A percentile compares a stretch with the other conserved stretches of the same genome.
phyloP scores from a whole-genome alignment of 2,329 filamentous ascomycete species.

The Ceratocystis huliohia region DNA sequence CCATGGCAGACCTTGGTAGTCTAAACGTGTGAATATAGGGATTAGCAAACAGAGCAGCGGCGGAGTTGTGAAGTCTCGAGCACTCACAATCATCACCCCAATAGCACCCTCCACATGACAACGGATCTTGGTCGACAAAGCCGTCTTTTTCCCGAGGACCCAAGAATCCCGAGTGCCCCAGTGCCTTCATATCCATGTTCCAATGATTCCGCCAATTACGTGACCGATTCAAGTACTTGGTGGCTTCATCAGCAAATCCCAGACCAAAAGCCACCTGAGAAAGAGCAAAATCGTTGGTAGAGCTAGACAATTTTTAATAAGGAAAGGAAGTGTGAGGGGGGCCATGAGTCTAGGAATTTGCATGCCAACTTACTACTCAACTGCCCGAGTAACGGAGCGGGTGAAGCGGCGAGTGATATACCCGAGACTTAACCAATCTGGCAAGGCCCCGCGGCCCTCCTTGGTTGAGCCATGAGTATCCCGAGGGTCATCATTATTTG shows the following conservation, averaged over 20 bases:
- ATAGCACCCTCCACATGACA: constrained; percentile 51
- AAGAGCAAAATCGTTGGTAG: constrained; percentile 55
- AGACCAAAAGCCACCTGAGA: constrained; percentile 51
- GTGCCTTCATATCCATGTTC: constrained; percentile 44
- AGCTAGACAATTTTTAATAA: constrained; percentile 25
- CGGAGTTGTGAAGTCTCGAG: background rate
- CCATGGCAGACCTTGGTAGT: constrained; percentile 49
- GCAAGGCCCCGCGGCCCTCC: constrained; percentile 54
- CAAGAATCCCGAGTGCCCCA: constrained; percentile 53
- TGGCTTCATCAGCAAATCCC: constrained; percentile 37
- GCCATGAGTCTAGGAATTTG: background rate
- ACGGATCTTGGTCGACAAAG: constrained; percentile 43
- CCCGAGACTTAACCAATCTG: constrained; percentile 52
- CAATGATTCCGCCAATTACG: constrained; percentile 62
- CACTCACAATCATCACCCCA: constrained; percentile 43
- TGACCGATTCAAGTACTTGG: constrained; percentile 49
- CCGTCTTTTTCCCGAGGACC: constrained; percentile 44
- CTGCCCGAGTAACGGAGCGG: constrained; percentile 49
- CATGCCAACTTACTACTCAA: constrained; percentile 43
- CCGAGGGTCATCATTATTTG: constrained; percentile 45
- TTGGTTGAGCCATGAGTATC: constrained; percentile 50
- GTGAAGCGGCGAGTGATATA: constrained; percentile 52
- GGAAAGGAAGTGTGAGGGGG: background rate
- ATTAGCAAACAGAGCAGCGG: background rate
- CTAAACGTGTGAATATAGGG: constrained; percentile 15